These are phyloP conservation scores for Wickerhamomyces alni DNA, from an alignment of 805 yeast genomes.

Conservation along the genomic window DNA sequence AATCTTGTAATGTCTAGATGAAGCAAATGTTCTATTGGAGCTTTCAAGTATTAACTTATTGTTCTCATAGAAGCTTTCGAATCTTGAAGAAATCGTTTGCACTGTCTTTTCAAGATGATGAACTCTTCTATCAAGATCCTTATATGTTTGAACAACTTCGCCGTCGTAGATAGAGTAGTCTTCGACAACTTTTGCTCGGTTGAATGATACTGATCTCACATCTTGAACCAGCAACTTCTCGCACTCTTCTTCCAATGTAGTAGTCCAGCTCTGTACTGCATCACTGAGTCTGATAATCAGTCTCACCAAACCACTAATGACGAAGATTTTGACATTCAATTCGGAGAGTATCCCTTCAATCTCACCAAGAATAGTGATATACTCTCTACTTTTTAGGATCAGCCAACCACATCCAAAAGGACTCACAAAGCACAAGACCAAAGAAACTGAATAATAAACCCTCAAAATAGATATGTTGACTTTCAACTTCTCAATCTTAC, in stretches of 20 bases:
- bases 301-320: constrained; percentile 28
- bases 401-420: constrained; percentile 24
- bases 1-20: constrained; percentile 15
- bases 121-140: no score
- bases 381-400: constrained; percentile 26
- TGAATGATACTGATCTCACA: no score
- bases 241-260: constrained; percentile 8
- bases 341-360: constrained; percentile 27
- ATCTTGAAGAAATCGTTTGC: constrained; percentile 1
- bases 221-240: no score
- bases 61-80: constrained; percentile 11
- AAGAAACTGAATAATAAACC: constrained; percentile 19
- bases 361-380: constrained; percentile 23
- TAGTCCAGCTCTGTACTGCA: constrained; percentile 14
- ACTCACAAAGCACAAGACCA: constrained; percentile 23
- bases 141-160: no score
- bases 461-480: constrained; percentile 4
- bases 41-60: constrained; percentile 12
- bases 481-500: background rate
- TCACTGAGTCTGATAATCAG: constrained; percentile 18
- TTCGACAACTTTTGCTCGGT: no score
- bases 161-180: no score
- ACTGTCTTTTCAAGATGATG: constrained; percentile 8
- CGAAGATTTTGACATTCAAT: constrained; percentile 30
- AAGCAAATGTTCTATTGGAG: constrained; percentile 4